phyloP scores from a whole-genome alignment of 805 yeast genomes.

The Maudiozyma barnettii region DNA sequence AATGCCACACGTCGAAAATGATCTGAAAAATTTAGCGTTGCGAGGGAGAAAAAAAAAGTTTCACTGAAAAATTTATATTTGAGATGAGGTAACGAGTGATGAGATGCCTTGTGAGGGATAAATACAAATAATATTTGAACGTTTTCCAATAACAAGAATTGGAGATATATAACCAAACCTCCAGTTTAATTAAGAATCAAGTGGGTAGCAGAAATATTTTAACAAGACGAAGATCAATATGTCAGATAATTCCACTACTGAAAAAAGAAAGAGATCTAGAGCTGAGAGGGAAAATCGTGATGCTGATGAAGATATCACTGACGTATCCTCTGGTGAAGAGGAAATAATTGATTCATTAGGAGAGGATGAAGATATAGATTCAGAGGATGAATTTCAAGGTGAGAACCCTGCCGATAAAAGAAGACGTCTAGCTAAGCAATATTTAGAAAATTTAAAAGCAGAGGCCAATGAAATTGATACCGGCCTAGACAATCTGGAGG shows the following conservation, averaged over 20 bases:
- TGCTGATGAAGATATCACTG: constrained; percentile 49
- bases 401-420: constrained; percentile 91
- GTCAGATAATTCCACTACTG: constrained; percentile 1
- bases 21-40: constrained; percentile 8
- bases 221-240: neutral
- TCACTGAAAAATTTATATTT: constrained; percentile 9
- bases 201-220: too few relatives aligned
- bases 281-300: constrained; percentile 8
- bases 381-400: constrained; percentile 62
- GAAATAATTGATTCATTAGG: constrained; percentile 31
- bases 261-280: constrained; percentile 19
- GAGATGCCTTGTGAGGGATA: neutral
- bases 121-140: too few relatives aligned
- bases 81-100: constrained; percentile 14
- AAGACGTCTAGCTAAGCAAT: constrained; percentile 88
- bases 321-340: constrained; percentile 41
- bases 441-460: constrained; percentile 64
- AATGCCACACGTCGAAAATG: constrained; percentile 7
- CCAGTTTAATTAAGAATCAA: too few relatives aligned
- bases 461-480: constrained; percentile 39
- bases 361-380: constrained; percentile 40
- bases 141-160: too few relatives aligned
- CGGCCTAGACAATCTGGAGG: constrained; percentile 4
- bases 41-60: constrained; percentile 2
- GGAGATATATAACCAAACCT: too few relatives aligned